Conservation (phyloP, 169 alveolate species). For the Amoebophrya sp. region DNA sequence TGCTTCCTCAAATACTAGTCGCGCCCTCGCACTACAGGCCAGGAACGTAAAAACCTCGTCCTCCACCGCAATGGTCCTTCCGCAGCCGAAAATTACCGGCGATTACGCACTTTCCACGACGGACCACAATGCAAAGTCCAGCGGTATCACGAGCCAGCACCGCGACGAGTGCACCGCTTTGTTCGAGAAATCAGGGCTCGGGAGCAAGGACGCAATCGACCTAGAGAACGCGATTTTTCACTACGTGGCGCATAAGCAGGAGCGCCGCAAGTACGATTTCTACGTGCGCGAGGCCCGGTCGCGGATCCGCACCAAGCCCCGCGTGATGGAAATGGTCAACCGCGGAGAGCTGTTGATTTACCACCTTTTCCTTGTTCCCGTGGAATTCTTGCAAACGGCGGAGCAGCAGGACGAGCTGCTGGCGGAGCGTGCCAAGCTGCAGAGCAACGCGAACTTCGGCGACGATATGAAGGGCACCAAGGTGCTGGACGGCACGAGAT, state of each 20-base stretch:
- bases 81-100: background rate
- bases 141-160: background rate
- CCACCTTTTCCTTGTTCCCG: background rate
- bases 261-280: background rate
- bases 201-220: background rate
- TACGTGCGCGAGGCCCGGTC: background rate
- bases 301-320: background rate
- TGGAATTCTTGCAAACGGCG: background rate
- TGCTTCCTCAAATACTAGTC: background rate
- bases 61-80: no score
- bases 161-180: slow-evolving; percentile 4
- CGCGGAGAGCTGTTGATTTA: background rate
- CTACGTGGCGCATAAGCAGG: background rate
- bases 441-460: background rate
- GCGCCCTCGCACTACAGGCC: no score
- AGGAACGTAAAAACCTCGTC: no score
- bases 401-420: background rate
- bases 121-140: background rate
- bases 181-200: background rate
- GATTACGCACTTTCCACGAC: background rate
- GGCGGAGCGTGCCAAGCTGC: background rate
- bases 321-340: background rate
- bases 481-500: background rate
- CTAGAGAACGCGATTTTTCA: background rate
- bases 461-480: background rate